A percentile compares a stretch with the other conserved stretches of the same genome.
phyloP scores from a whole-genome alignment of 441 rosid species.

The Corymbia calophylla region DNA sequence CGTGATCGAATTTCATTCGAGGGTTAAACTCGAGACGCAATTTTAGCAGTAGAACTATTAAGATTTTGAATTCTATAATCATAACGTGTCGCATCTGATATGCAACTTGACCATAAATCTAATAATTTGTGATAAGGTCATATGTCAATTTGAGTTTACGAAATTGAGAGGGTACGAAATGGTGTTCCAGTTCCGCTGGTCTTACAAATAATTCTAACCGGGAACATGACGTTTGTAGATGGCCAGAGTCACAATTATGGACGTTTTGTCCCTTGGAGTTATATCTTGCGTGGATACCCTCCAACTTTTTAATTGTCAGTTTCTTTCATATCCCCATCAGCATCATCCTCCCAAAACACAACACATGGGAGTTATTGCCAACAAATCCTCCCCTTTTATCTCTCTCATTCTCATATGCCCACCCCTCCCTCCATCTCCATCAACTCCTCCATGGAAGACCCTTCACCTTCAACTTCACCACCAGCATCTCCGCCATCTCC shows the following conservation, averaged over 20 bases:
- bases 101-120: not conserved
- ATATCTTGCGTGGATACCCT: not conserved
- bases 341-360: not conserved
- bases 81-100: not conserved
- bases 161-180: not conserved
- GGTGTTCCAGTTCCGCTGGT: not conserved
- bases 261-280: too few species aligned
- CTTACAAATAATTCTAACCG: not conserved
- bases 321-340: not conserved
- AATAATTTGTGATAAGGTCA: not conserved
- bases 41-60: not conserved
- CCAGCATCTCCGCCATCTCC: conserved; percentile 12
- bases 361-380: conserved; percentile 9
- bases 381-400: not conserved
- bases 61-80: not conserved
- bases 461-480: conserved; percentile 14
- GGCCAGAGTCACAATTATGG: not conserved
- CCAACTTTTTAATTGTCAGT: not conserved
- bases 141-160: not conserved
- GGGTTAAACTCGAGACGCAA: not conserved
- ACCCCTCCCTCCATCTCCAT: not conserved
- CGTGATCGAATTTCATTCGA: not conserved
- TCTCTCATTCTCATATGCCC: not conserved
- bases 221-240: not conserved
- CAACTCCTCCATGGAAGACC: conserved; percentile 33